Evolutionary conservation across 495 filamentous ascomycete species (phyloP).

Genomic region (Penicillium ochrochloron): DNA sequence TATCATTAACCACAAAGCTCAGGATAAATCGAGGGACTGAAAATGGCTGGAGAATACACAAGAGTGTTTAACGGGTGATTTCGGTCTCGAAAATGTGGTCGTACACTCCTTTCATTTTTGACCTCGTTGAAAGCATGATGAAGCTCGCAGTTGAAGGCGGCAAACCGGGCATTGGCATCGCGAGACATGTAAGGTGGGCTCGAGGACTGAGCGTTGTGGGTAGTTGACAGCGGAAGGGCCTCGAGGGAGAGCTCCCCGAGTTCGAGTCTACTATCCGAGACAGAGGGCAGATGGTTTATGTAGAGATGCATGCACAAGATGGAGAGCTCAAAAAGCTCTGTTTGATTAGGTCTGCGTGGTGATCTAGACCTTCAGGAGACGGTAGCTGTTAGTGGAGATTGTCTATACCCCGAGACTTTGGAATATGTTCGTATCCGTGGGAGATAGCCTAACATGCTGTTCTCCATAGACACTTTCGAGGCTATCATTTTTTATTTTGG

Average conservation of each 20-base stretch:
- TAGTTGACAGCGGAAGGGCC: not conserved
- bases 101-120: conserved; percentile 8
- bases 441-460: not conserved
- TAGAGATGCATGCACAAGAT: conserved; percentile 21
- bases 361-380: not conserved
- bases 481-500: not conserved
- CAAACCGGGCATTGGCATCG: conserved; percentile 17
- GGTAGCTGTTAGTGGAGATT: not conserved
- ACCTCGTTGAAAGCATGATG: not conserved
- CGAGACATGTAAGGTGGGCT: conserved; percentile 16
- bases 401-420: not conserved
- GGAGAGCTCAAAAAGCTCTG: conserved; percentile 7
- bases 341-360: conserved; percentile 5
- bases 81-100: not conserved
- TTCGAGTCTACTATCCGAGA: conserved; percentile 35
- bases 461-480: not conserved
- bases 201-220: conserved; percentile 25
- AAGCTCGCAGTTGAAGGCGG: not conserved
- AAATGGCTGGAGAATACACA: not conserved
- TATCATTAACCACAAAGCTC: not conserved
- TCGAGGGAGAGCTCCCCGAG: conserved; percentile 25
- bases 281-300: conserved; percentile 27
- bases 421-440: conserved; percentile 6
- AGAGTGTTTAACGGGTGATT: not conserved
- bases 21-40: too few species aligned